These are phyloP conservation scores for Gonium pectorale DNA, from an alignment of 139 green algal genomes.

Conservation along the genomic window DNA sequence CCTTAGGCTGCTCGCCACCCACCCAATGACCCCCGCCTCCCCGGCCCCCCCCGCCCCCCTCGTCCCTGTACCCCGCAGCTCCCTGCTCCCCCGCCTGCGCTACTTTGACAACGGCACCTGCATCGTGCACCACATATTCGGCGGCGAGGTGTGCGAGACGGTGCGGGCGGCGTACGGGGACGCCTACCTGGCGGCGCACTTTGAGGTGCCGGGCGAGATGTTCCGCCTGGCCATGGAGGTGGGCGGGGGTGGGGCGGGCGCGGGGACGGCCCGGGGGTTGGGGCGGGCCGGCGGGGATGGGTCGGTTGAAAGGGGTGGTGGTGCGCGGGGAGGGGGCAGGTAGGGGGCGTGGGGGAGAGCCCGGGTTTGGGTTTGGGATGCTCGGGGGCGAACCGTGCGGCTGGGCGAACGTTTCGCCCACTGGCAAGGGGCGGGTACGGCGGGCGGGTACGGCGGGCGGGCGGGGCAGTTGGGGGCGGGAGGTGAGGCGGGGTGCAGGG, in stretches of 20 bases:
- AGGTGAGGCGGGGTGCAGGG: too few species aligned
- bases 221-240: constrained; percentile 88
- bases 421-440: too few species aligned
- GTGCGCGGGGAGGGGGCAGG: background rate
- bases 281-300: too few species aligned
- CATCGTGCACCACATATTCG: constrained; percentile 99
- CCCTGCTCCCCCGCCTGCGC: constrained; percentile 84
- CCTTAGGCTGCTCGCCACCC: too few species aligned
- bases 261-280: background rate
- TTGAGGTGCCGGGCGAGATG: constrained; percentile 97
- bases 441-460: too few species aligned
- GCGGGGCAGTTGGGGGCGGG: too few species aligned
- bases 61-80: constrained; percentile 4
- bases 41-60: background rate
- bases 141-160: constrained; percentile 74
- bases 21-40: too few species aligned
- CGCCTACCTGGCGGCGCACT: constrained; percentile 96
- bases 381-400: too few species aligned
- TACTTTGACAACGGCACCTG: constrained; percentile 95
- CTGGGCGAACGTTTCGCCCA: too few species aligned
- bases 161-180: constrained; percentile 84
- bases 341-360: too few species aligned
- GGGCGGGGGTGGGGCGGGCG: background rate
- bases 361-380: too few species aligned
- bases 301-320: too few species aligned